Evolutionary conservation across 2,329 filamentous ascomycete species (phyloP), one percentile per base, ranked within the genome.

Genomic region (Calonectria pseudoreteaudii): DNA sequence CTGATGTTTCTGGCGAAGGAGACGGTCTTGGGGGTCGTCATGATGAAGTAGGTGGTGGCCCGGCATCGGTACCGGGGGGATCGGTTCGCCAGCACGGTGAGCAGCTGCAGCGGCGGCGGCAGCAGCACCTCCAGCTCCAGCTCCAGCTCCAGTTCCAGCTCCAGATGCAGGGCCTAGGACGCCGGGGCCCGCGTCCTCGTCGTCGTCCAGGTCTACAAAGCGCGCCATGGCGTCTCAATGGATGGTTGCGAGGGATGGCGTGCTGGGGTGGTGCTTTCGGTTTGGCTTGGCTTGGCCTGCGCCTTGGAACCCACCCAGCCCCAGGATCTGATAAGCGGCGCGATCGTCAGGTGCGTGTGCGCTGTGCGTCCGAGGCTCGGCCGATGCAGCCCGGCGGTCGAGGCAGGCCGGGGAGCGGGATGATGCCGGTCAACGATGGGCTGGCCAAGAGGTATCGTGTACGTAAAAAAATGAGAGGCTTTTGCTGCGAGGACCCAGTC

Each of bases 281-380:
- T 34, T 34, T 34, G 31, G 49, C n/a, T 20, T 68, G 47, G 65
- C 31, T 68, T 41, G 36, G 70, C 41, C 56, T 66, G 44, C 30
- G 38, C 38, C 38, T 5, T 47, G 41, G 64, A 66, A 62, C 41
- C 70, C 65, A 62, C 64, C 41, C 23, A 64, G 73, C 74, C 76
- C 74, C 78, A 80, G 79, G 78, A 81, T 81, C 79, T 81, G 79
- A 81, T 81, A 81, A 81, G 78, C 72, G 77, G 77, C 72, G 34
- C 62, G 71, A 74, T 74, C 68, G 71, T 62, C 60, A 47, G 71
- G 66, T 68, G 70, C 41, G 38, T 56, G 71, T 66, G 58, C 50
- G 60, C 65, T 64, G 70, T 76, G 71, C 58, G 70, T 72, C 77
- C 70, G 76, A 77, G 73, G 74, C 72, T 73, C 71, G 74, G 75